Evolutionary conservation across 371 early-diverging fungal species (phyloP), one percentile per base, ranked within the genome.

Genomic region (Rhizopus arrhizus): DNA sequence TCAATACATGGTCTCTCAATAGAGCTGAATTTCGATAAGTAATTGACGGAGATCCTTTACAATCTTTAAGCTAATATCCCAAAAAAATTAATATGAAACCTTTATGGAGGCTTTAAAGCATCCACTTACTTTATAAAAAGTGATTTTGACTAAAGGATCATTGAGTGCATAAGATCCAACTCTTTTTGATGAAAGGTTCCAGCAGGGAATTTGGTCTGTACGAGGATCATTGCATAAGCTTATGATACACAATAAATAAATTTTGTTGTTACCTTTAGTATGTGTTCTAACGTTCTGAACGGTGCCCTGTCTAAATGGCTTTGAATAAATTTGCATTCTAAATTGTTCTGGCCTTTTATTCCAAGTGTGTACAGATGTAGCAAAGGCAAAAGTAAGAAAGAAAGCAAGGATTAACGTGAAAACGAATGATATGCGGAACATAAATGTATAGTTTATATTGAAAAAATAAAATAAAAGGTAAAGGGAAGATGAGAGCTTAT

Each of bases 111-210:
- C 22, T 22, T 22, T 22, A 22, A 22, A 22, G 12, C 28, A 34
- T 29, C 34, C 41, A 9, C 62, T 52, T 65, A 65, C 65, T 51
- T 62, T 57, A 45, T 62, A 69, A 41, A 69, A 65, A 22, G 33
- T 62, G 34, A 69, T 54, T 56, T 65, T 69, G 46, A 65, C 62
- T 29, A 69, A 49, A 22, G 70, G 70, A 33, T 69, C 70, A 50
- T 69, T 69, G 8, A 69, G 29, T 16, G 58, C 70, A 47, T 56
- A 62, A 15, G 70, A 69, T 2, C 70, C 70, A 5, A 69, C 70
- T 42, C 59, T 51, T 53, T 62, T 69, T 0, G 65, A 65, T 28
- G 65, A 46, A 31, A 69, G 32, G 42, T 69, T 69, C 65, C 66
- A 62, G 13, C 70, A 69, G 15, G 62, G 56, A 29, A 5, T 48